phyloP scores from a whole-genome alignment of 495 filamentous ascomycete genomes.

The Xylaria flabelliformis region DNA sequence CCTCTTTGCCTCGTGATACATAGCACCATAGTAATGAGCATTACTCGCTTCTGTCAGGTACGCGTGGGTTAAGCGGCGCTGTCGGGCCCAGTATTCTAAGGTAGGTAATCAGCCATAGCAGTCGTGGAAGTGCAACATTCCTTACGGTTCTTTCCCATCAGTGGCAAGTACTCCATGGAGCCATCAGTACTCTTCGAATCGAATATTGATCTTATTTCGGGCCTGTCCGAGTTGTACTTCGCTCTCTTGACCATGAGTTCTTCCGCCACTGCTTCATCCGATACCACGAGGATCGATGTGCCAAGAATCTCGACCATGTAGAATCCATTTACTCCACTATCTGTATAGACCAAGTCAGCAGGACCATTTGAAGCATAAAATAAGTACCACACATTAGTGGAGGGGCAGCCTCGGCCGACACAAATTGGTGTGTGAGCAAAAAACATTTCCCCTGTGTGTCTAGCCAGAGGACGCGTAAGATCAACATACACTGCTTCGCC shows the following conservation, averaged over 20 bases:
- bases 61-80: constrained; percentile 47
- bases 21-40: constrained; percentile 44
- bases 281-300: constrained; percentile 55
- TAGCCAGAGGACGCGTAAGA: not conserved
- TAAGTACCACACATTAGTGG: not conserved
- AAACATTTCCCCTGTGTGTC: not conserved
- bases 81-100: constrained; percentile 49
- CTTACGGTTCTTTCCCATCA: constrained; percentile 52
- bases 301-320: constrained; percentile 56
- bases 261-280: constrained; percentile 59
- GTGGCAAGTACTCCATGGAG: constrained; percentile 50
- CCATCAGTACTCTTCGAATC: constrained; percentile 50
- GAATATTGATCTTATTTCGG: constrained; percentile 47
- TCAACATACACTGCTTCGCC: constrained; percentile 46
- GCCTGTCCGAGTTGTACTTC: constrained; percentile 56
- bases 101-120: not conserved
- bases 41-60: constrained; percentile 49
- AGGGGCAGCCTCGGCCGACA: not conserved
- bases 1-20: constrained; percentile 51
- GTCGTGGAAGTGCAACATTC: not conserved
- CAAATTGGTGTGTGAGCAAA: not conserved
- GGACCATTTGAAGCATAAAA: not conserved
- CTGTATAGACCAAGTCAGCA: constrained; percentile 8
- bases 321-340: constrained; percentile 50
- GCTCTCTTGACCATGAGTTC: constrained; percentile 58